A percentile compares a stretch with the other conserved stretches of the same genome.
Evolutionary conservation across 164 flowering plant genomes (phyloP).

Genomic region (Chimonanthus salicifolius): DNA sequence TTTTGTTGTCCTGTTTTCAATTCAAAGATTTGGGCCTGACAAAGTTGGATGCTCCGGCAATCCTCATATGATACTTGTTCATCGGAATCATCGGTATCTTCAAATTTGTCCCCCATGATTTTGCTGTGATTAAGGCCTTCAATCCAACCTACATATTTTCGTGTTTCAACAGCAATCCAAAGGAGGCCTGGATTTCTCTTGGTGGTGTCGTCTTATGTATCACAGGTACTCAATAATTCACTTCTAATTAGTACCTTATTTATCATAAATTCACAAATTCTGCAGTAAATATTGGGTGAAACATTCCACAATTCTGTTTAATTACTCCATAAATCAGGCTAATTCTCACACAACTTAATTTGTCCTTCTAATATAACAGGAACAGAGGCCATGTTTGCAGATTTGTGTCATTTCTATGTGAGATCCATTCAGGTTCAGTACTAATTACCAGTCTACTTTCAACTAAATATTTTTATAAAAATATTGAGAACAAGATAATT

Average conservation of each 20-base stretch:
- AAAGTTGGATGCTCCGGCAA: constrained; percentile 31
- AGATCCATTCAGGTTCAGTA: constrained; percentile 15
- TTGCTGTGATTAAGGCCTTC: constrained; percentile 20
- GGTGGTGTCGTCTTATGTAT: constrained; percentile 26
- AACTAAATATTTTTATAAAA: background rate
- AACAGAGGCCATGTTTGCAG: constrained; percentile 26
- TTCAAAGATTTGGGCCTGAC: constrained; percentile 30
- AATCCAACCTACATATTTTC: constrained; percentile 14
- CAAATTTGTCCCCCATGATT: constrained; percentile 17
- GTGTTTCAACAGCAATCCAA: constrained; percentile 21
- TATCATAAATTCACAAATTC: background rate
- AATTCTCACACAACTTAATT: background rate
- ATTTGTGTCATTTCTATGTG: constrained; percentile 24
- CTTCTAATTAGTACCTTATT: background rate
- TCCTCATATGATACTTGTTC: constrained; percentile 20
- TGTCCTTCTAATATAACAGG: constrained; percentile 13
- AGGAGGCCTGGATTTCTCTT: constrained; percentile 28
- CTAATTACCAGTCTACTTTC: background rate
- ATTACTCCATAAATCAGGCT: background rate
- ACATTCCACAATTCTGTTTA: background rate
- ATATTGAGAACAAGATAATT: background rate
- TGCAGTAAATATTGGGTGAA: background rate
- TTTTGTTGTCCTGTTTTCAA: constrained; percentile 16
- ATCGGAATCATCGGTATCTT: constrained; percentile 14
- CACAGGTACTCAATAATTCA: constrained; percentile 17